A percentile compares a stretch with the other conserved stretches of the same genome.
Conservation (phyloP, 495 filamentous ascomycete genomes). For the Neurospora hispaniola region DNA sequence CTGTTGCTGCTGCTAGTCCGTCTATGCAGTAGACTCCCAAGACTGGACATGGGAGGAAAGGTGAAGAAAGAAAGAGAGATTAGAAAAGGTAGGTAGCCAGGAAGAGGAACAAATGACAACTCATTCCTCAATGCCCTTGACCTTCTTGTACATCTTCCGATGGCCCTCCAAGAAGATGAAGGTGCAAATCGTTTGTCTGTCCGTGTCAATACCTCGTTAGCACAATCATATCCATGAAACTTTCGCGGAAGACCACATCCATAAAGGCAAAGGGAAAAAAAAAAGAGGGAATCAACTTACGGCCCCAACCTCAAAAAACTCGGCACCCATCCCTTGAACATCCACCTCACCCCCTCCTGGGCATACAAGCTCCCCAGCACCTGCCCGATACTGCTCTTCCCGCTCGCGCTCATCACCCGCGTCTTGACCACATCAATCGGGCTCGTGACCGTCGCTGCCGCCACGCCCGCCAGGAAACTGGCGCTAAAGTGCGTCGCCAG, state of each 20-base stretch:
- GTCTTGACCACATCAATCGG: conserved; percentile 98
- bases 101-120: background rate
- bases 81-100: background rate
- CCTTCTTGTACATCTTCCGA: conserved; percentile 53
- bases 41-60: background rate
- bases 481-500: conserved; percentile 79
- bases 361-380: conserved; percentile 59
- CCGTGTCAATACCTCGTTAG: conserved; percentile 1
- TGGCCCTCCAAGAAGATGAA: conserved; percentile 93
- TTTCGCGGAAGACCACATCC: background rate
- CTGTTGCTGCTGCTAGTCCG: background rate
- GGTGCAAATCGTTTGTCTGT: conserved; percentile 78
- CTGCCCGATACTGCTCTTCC: conserved; percentile 46
- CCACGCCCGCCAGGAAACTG: conserved; percentile 77
- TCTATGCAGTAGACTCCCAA: background rate
- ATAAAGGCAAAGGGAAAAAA: background rate
- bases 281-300: conserved; percentile 24
- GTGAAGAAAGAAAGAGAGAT: background rate
- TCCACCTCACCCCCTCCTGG: conserved; percentile 76
- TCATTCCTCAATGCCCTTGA: conserved; percentile 35
- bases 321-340: conserved; percentile 96
- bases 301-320: conserved; percentile 84
- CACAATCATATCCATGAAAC: background rate
- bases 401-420: conserved; percentile 71
- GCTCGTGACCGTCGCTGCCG: conserved; percentile 89